A percentile compares a stretch with the other conserved stretches of the same genome.
phyloP scores from a whole-genome alignment of 345 rosid genomes.

The Salix exigua region DNA sequence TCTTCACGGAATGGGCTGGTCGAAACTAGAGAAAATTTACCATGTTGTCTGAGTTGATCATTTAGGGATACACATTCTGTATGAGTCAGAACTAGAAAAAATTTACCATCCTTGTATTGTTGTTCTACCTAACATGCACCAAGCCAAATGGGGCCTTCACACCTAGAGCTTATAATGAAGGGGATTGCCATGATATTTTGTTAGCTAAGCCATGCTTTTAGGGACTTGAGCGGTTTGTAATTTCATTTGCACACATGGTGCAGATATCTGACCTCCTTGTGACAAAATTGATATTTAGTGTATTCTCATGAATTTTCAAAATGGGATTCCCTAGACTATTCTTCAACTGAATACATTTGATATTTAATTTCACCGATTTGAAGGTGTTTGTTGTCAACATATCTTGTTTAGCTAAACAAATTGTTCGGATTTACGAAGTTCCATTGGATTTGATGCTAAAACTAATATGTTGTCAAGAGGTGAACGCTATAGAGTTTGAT shows the following conservation, averaged over 20 bases:
- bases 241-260: neutral
- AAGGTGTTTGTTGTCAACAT: neutral
- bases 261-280: neutral
- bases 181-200: neutral
- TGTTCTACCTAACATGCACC: neutral
- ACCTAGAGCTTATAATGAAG: conserved; percentile 1
- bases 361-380: neutral
- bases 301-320: neutral
- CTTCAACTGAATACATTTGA: neutral
- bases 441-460: neutral
- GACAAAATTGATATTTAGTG: neutral
- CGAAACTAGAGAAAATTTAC: too few relatives aligned
- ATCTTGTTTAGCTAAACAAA: neutral
- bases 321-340: neutral
- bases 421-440: neutral
- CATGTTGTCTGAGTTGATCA: too few relatives aligned
- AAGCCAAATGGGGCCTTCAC: neutral
- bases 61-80: too few relatives aligned
- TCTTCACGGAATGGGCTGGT: neutral
- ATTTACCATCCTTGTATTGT: neutral
- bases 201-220: neutral
- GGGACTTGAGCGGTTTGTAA: neutral
- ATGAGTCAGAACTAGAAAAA: too few relatives aligned
- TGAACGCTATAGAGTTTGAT: neutral
- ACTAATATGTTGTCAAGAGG: neutral